phyloP scores from a whole-genome alignment of 2,329 filamentous ascomycete species.

The Cordyceps cicadae region DNA sequence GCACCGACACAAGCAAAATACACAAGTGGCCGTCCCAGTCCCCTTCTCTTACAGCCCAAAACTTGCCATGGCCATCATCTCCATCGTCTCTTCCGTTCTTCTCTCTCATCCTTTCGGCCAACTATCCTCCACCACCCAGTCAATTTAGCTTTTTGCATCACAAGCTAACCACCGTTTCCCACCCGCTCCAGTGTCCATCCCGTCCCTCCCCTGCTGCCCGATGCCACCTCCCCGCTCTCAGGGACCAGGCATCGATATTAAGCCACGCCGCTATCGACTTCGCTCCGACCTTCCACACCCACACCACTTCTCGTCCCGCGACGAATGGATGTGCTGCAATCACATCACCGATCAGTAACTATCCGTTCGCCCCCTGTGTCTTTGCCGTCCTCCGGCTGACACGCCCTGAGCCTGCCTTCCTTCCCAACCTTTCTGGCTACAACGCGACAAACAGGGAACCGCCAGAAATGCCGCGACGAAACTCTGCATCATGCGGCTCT shows the following conservation, averaged over 20 bases:
- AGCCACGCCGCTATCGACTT: background rate
- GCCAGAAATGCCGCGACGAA: background rate
- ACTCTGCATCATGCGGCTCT: background rate
- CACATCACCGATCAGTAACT: background rate
- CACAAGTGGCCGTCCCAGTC: no score
- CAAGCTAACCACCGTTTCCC: background rate
- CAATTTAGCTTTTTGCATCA: background rate
- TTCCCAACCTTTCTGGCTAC: background rate
- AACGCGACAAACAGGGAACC: background rate
- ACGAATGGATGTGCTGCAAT: background rate
- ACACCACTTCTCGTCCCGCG: background rate
- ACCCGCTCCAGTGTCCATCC: background rate
- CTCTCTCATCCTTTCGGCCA: background rate
- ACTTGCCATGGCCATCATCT: background rate
- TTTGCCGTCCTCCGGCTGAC: background rate
- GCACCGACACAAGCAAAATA: no score
- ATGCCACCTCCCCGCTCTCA: background rate
- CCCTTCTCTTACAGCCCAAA: background rate
- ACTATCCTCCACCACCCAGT: background rate
- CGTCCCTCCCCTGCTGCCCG: conserved; percentile 1
- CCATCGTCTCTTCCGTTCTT: background rate
- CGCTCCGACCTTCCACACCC: background rate
- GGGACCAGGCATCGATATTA: background rate
- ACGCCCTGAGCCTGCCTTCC: background rate
- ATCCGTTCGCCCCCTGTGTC: background rate